Evolutionary conservation across 2,329 filamentous ascomycete species (phyloP).

Genomic region (Fusarium nanum): DNA sequence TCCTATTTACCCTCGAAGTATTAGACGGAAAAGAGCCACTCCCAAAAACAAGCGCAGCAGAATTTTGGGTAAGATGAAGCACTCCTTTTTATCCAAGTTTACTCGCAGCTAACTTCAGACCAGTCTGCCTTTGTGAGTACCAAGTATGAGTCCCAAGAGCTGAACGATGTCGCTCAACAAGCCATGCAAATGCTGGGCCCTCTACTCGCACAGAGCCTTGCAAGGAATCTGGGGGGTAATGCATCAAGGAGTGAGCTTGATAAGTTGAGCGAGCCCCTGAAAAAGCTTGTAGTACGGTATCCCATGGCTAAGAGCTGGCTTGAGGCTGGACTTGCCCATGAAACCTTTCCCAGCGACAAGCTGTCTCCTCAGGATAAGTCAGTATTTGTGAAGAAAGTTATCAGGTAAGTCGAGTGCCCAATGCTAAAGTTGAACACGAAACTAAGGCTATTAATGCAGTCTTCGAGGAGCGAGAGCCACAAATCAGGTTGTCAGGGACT

Average conservation of each 20-base stretch:
- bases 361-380: constrained; percentile 69
- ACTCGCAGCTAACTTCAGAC: constrained; percentile 1
- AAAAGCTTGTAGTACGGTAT: constrained; percentile 71
- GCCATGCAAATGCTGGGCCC: constrained; percentile 72
- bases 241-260: constrained; percentile 79
- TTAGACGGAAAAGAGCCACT: constrained; percentile 78
- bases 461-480: constrained; percentile 73
- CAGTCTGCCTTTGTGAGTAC: constrained; percentile 66
- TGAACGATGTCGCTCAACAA: constrained; percentile 58
- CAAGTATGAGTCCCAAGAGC: constrained; percentile 56
- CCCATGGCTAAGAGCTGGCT: constrained; percentile 71
- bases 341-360: constrained; percentile 69
- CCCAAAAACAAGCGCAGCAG: constrained; percentile 77
- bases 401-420: constrained; percentile 59
- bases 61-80: constrained; percentile 75
- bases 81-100: background rate
- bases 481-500: constrained; percentile 75
- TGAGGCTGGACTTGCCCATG: constrained; percentile 66
- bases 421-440: background rate
- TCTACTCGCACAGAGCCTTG: constrained; percentile 67
- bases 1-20: constrained; percentile 77
- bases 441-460: constrained; percentile 42
- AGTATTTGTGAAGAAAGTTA: constrained; percentile 73
- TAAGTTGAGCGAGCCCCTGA: constrained; percentile 75
- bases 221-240: constrained; percentile 74